phyloP scores from a whole-genome alignment of 2,329 filamentous ascomycete species.

The Sclerotinia trifoliorum region DNA sequence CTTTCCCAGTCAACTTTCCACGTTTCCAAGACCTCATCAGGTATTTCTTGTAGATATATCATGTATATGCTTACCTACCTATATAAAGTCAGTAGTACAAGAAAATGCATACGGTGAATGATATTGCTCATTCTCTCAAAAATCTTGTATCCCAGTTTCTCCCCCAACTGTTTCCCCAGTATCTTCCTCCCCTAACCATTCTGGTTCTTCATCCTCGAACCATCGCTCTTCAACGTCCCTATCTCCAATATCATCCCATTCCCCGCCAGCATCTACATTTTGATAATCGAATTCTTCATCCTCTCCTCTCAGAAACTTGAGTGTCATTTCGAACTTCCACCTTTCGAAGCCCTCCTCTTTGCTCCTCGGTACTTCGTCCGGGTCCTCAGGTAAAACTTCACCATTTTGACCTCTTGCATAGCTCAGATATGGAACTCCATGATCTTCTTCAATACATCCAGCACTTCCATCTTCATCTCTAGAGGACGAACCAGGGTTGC shows the following conservation, averaged over 20 bases:
- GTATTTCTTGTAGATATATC: neutral
- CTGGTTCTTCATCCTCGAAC: slow-evolving; percentile 42
- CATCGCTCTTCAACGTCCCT: slow-evolving; percentile 40
- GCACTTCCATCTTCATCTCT: neutral
- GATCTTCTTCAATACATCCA: slow-evolving; percentile 14
- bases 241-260: slow-evolving; percentile 39
- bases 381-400: slow-evolving; percentile 37
- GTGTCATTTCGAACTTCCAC: slow-evolving; percentile 41
- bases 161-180: slow-evolving; percentile 29
- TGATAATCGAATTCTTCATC: slow-evolving; percentile 41
- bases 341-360: slow-evolving; percentile 40
- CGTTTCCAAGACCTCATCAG: neutral
- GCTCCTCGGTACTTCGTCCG: slow-evolving; percentile 37
- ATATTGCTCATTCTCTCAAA: slow-evolving; percentile 28
- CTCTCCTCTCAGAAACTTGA: slow-evolving; percentile 40
- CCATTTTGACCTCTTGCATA: slow-evolving; percentile 34
- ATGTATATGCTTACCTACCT: too few species aligned
- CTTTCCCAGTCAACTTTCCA: neutral
- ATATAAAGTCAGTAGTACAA: neutral
- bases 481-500: slow-evolving; percentile 19
- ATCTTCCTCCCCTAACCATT: slow-evolving; percentile 34
- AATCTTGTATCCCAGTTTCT: slow-evolving; percentile 42
- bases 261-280: slow-evolving; percentile 38
- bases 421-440: slow-evolving; percentile 31
- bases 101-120: neutral